Conservation (phyloP, 2,329 filamentous ascomycete species). For the Beauveria caledonica region DNA sequence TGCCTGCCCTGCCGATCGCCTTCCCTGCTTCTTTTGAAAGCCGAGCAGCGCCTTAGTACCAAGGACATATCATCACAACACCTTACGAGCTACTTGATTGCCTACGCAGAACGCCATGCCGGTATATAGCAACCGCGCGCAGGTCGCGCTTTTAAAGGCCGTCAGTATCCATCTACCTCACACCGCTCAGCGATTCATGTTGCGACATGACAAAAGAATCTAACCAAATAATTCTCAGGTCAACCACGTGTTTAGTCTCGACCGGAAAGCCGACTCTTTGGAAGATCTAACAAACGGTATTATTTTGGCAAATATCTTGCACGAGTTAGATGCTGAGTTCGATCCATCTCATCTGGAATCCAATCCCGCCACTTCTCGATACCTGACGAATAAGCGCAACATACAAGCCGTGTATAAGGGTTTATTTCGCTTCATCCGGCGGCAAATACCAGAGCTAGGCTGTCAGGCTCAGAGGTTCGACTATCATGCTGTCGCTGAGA, state of each 20-base stretch:
- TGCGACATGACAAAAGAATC: neutral
- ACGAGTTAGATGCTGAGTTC: conserved; percentile 50
- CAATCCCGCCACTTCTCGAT: conserved; percentile 33
- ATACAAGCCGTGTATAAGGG: conserved; percentile 47
- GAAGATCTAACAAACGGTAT: conserved; percentile 46
- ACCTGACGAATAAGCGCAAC: conserved; percentile 42
- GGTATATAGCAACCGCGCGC: conserved; percentile 33
- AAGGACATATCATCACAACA: neutral
- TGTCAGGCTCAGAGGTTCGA: conserved; percentile 45
- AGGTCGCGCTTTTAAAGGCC: conserved; percentile 49
- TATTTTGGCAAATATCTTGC: conserved; percentile 46
- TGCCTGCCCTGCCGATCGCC: neutral
- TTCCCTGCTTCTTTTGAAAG: neutral
- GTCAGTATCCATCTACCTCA: conserved; percentile 25
- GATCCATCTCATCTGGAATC: conserved; percentile 45
- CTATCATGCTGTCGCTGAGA: conserved; percentile 50
- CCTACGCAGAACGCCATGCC: conserved; percentile 24
- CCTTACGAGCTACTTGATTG: neutral
- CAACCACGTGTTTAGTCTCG: conserved; percentile 35
- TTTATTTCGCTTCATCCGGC: conserved; percentile 46
- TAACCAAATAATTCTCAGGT: conserved; percentile 17
- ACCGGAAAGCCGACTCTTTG: conserved; percentile 39
- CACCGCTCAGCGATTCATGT: neutral
- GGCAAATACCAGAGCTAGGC: conserved; percentile 42
- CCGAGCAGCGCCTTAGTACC: neutral